Percentiles rank a stretch among this genome's conserved stretches.
These are phyloP conservation scores for Citrus reticulata DNA, from an alignment of 345 rosid species.

Conservation along the genomic window DNA sequence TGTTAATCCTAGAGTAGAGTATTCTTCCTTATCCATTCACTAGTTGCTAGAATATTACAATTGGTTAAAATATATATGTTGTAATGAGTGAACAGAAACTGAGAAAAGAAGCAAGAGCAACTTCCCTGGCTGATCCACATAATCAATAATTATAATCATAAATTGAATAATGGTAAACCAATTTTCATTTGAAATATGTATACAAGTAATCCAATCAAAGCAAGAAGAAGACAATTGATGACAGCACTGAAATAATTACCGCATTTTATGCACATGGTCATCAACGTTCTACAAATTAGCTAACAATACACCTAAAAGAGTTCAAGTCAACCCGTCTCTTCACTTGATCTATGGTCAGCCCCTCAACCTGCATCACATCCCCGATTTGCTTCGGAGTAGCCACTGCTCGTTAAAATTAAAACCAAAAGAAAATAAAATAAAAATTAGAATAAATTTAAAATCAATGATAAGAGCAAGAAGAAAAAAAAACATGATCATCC, in stretches of 20 bases:
- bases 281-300: not conserved
- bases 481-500: not conserved
- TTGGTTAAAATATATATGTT: no score
- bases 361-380: conserved; percentile 25
- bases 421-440: not conserved
- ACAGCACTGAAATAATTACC: no score
- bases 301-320: not conserved
- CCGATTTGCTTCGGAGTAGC: conserved; percentile 37
- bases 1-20: no score
- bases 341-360: conserved; percentile 32
- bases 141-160: no score
- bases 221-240: not conserved
- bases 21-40: no score
- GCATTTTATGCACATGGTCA: not conserved
- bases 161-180: no score
- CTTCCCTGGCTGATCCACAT: no score
- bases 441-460: not conserved
- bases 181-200: no score
- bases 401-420: conserved; percentile 10
- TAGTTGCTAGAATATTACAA: no score
- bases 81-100: no score
- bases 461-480: no score
- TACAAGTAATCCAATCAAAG: not conserved
- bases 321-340: conserved; percentile 33
- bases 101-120: no score